Evolutionary conservation across 2,329 filamentous ascomycete genomes (phyloP).

Genomic region (Kalaharituber pfeilii): DNA sequence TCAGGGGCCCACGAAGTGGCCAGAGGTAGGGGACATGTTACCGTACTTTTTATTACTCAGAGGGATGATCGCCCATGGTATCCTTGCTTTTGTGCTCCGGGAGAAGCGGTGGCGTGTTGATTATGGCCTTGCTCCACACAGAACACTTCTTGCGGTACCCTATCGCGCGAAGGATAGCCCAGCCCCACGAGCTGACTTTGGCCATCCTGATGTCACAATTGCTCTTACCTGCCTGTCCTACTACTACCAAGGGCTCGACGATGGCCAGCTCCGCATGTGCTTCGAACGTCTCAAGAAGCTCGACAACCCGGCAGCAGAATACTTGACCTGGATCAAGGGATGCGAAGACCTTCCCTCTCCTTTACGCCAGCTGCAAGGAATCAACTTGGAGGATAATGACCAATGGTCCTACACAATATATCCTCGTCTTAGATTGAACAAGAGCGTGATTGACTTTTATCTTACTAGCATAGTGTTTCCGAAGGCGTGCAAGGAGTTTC

Average conservation of each 20-base stretch:
- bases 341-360: slow-evolving; percentile 30
- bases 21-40: background rate
- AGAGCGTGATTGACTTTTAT: slow-evolving; percentile 41
- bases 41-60: slow-evolving; percentile 38
- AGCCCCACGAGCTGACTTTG: slow-evolving; percentile 45
- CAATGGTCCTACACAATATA: slow-evolving; percentile 36
- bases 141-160: slow-evolving; percentile 48
- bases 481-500: slow-evolving; percentile 45
- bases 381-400: slow-evolving; percentile 33
- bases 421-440: slow-evolving; percentile 33
- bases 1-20: background rate
- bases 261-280: slow-evolving; percentile 33
- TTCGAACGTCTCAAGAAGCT: slow-evolving; percentile 37
- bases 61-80: slow-evolving; percentile 42
- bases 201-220: slow-evolving; percentile 50
- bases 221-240: slow-evolving; percentile 47
- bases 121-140: slow-evolving; percentile 39
- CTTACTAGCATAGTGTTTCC: slow-evolving; percentile 49
- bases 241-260: slow-evolving; percentile 43
- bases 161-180: slow-evolving; percentile 50
- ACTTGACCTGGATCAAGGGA: slow-evolving; percentile 34
- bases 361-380: slow-evolving; percentile 24
- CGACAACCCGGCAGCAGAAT: slow-evolving; percentile 40
- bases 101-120: slow-evolving; percentile 50
- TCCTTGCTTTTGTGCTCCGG: slow-evolving; percentile 40